phyloP scores from a whole-genome alignment of 2,329 filamentous ascomycete species.

The Acarospora socialis region DNA sequence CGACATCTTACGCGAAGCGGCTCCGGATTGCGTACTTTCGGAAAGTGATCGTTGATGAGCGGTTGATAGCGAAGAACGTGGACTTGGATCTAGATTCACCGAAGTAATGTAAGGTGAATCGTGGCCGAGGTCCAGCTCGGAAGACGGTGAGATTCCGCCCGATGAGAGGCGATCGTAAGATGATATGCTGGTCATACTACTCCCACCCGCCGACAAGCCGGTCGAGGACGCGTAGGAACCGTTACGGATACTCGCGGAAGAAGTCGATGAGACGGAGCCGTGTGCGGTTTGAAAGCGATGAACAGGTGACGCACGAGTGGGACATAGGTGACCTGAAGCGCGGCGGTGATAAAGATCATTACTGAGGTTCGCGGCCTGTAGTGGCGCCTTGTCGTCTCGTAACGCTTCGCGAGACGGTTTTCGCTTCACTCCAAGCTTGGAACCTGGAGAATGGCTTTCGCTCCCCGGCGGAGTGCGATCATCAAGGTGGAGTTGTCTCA shows the following conservation, averaged over 20 bases:
- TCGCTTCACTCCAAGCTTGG: constrained; percentile 34
- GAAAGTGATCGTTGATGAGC: constrained; percentile 22
- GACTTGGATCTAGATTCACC: constrained; percentile 25
- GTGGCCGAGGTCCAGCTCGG: constrained; percentile 21
- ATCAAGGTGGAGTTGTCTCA: constrained; percentile 38
- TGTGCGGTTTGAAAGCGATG: constrained; percentile 41
- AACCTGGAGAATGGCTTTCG: constrained; percentile 3
- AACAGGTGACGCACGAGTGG: constrained; percentile 32
- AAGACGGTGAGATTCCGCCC: constrained; percentile 38
- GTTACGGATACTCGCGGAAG: constrained; percentile 43
- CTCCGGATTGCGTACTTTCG: constrained; percentile 19
- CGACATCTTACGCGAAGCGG: constrained; percentile 23
- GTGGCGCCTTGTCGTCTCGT: constrained; percentile 23
- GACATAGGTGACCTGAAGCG: constrained; percentile 24
- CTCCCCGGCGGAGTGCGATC: constrained; percentile 25
- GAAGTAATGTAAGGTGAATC: constrained; percentile 41
- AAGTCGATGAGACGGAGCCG: constrained; percentile 50
- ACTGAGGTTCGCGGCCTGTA: constrained; percentile 20
- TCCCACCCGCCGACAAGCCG: constrained; percentile 43
- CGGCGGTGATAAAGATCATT: constrained; percentile 22
- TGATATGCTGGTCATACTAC: constrained; percentile 51
- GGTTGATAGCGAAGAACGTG: constrained; percentile 22
- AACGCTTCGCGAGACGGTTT: constrained; percentile 34
- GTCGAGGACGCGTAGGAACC: constrained; percentile 46
- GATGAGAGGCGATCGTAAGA: constrained; percentile 49